Conservation (phyloP, 2,329 filamentous ascomycete genomes). For the Calonectria henricotiae region DNA sequence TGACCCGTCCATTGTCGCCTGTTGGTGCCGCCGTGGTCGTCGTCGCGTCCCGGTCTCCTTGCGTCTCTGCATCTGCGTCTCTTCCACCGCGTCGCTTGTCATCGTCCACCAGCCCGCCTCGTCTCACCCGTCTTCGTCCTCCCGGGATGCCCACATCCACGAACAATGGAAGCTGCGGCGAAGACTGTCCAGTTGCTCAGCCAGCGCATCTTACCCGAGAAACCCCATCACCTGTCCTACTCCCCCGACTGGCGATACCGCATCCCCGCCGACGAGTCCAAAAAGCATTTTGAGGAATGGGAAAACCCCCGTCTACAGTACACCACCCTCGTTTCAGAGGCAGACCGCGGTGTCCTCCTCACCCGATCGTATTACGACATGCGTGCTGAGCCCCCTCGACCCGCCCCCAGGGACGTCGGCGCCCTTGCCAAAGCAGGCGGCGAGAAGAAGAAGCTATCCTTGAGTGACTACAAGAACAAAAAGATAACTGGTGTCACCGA, state of each 20-base stretch:
- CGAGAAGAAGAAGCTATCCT: conserved; percentile 72
- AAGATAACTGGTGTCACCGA: conserved; percentile 60
- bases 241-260: conserved; percentile 67
- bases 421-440: conserved; percentile 61
- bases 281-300: conserved; percentile 66
- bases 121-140: conserved; percentile 50
- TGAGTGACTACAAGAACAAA: conserved; percentile 75
- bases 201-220: conserved; percentile 68
- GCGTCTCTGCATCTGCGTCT: conserved; percentile 29
- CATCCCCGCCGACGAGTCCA: conserved; percentile 60
- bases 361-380: conserved; percentile 74
- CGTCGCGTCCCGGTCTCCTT: conserved; percentile 47
- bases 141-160: conserved; percentile 59
- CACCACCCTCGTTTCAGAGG: conserved; percentile 72
- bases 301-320: conserved; percentile 70
- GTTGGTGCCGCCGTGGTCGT: conserved; percentile 18
- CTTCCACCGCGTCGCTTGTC: conserved; percentile 47
- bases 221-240: conserved; percentile 70
- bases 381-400: conserved; percentile 66
- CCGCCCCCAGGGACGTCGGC: conserved; percentile 58
- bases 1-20: conserved; percentile 18
- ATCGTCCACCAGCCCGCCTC: conserved; percentile 47
- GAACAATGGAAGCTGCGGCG: conserved; percentile 74
- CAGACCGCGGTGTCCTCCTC: conserved; percentile 72
- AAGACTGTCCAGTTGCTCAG: conserved; percentile 71